Evolutionary conservation across 768 basidiomycete species (phyloP), one percentile per base, ranked within the genome.

Genomic region (Panaeolus papilionaceus): DNA sequence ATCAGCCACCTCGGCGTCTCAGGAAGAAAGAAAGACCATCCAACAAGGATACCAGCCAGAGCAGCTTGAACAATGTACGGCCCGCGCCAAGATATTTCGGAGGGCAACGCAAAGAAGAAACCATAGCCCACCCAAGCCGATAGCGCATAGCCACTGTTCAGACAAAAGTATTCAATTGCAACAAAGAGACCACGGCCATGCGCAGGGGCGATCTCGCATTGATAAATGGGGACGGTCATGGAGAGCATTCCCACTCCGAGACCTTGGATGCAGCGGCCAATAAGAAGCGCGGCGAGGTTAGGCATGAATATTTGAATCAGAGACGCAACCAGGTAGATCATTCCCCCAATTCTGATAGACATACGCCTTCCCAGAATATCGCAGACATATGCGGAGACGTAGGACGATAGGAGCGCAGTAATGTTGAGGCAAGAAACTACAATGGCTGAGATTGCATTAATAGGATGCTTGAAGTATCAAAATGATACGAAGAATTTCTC

Each of bases 1-100:
- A 87, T 79, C 44, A 88, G 80, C 83, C 85, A 88, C 26, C 87
- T 79, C 1, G 86, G 86, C 0, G 85, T 85, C 67, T 87, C 83
- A 1, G 84, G 85, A 44, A 87, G 79, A 71, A 81, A 75, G 72
- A 84, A 80, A 18, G 86, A 84, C 79, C 83, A 84, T 38, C 75
- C 67, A 58, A 83, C 75, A 20, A 89, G 80, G 42, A 89, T 70
- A 16, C 78, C 65, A 1, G 85, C 85, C 20, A 88, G 81, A 47
- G 79, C 82, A 28, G 83, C 82, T 73, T 89, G 87, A 8, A 88
- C 76, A 68, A 84, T 79, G 72, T 85, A 88, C 1, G 86, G 85
- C 45, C 88, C 86, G 51, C 85, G 78, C 86, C 88, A 89, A 12
- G 85, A 82, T 66, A 83, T 81, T 71, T 84, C 83, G 4, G 77